Evolutionary conservation across 495 filamentous ascomycete species (phyloP).

Genomic region (Wilcoxina mikolae): DNA sequence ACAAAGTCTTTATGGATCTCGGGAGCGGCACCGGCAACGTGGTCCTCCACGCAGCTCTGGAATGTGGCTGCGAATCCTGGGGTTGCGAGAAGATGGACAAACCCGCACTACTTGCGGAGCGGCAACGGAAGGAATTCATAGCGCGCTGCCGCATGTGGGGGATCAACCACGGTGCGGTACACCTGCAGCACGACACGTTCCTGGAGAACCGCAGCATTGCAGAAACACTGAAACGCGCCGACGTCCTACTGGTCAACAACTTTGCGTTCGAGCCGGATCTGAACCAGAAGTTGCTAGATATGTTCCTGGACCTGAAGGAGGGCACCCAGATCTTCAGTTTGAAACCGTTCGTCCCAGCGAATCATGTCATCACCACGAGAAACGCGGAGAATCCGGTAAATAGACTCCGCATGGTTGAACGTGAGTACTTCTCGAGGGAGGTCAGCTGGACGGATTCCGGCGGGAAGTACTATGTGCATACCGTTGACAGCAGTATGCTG

Average conservation of each 20-base stretch:
- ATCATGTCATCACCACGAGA: constrained; percentile 50
- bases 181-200: constrained; percentile 74
- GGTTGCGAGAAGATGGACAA: constrained; percentile 93
- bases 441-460: constrained; percentile 85
- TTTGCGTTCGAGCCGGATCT: constrained; percentile 78
- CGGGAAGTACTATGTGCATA: constrained; percentile 77
- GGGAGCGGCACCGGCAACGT: constrained; percentile 94
- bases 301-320: constrained; percentile 89
- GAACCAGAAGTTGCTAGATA: constrained; percentile 70
- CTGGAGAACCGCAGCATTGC: constrained; percentile 55
- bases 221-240: constrained; percentile 59
- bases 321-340: constrained; percentile 76
- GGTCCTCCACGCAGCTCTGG: constrained; percentile 81
- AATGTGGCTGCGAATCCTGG: constrained; percentile 88
- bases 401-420: constrained; percentile 52
- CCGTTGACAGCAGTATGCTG: constrained; percentile 48
- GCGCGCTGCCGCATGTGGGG: constrained; percentile 84
- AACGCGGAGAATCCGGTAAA: constrained; percentile 65
- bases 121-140: constrained; percentile 72
- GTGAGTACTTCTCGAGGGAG: constrained; percentile 61
- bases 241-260: constrained; percentile 93
- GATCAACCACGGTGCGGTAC: constrained; percentile 58
- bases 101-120: constrained; percentile 66
- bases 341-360: constrained; percentile 62
- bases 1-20: constrained; percentile 80